Base-by-base conservation (phyloP, 495 filamentous ascomycete species). In the Usnea hakonensis region DNA sequence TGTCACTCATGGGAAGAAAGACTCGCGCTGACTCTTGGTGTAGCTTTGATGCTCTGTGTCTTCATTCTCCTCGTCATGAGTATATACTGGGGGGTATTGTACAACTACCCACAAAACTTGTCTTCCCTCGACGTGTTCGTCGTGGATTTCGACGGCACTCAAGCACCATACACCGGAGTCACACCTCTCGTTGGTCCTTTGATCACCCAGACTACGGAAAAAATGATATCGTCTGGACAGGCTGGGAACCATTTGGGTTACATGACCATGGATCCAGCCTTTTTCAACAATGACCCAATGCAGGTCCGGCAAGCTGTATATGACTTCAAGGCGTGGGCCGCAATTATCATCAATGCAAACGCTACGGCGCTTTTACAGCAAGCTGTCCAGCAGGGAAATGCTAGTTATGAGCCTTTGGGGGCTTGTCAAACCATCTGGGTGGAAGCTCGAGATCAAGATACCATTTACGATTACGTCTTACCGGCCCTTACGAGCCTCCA, bases 281-380 rank as follows among this genome's bases (percentile, higher is more conserved):
- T 78, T 30, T 90, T 87, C 70, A 65, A 78, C 68, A 74, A 82
- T 62, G 81, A 87, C 65, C 81, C 82, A 0, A 77, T 81, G 61
- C 74, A 74, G 10, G 85, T 89, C 16, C 80, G 85, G 5, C 78
- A 84, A 64, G 79, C 73, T 16, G 74, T 89, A 30, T 89, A 81
- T 69, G 78, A 89, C 56, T 80, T 82, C 59, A 70, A 87, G 23
- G 79, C 80, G 21, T 88, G 81, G 74, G 85, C 81, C 0, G 86
- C 86, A 5, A 75, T 90, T 33, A 78, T 88, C 58, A 74, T 89
- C 65, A 85, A 87, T 64, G 60, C 84, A 13, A 88, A 89, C 65
- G 86, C 87, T 1, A 89, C 85, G 0, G 71, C 76, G 2, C 70
- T 87, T 21, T 75, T 90, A 13, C 78, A 78, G 52, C 66, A 73